Base-by-base conservation (phyloP, 441 rosid species). In the Pelargonium myrrhifolium region DNA sequence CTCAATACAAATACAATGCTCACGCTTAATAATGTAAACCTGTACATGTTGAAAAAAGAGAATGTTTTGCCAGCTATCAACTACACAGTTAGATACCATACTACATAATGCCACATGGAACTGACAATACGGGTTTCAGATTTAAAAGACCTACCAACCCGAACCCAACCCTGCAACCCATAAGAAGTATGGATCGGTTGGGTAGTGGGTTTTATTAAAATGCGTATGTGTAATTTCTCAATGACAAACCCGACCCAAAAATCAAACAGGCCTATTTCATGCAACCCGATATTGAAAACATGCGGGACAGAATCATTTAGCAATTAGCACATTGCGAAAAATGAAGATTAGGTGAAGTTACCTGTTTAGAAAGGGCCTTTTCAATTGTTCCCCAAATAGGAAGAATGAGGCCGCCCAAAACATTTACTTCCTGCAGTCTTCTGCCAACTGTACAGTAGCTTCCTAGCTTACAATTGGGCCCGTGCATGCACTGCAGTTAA, bases 381-480 rank as follows among this genome's bases (percentile, higher is more conserved):
- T 89, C 99, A 37, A 94, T 86, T 15, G 99, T 86, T 69, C 99
- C 99, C 99, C 99, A 94, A 51, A 94, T 86, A 42, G 99, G 97
- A 81, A 94, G 92, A 87, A 94, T 92, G 65, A 94, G 89, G 64
- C 99, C 99, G 66, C 99, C 99, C 77, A 94, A 84, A 77, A 94
- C 90, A 67, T 88, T 88, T 42, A 94, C 97, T 88, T 92, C 98
- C 68, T 94, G 99, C 70, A 84, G 74, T 80, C 99, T 83, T 80
- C 94, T 75, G 26, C 99, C 99, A 71, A 94, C 98, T 0, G 99
- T 92, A 82, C 99, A 94, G 76, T 76, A 94, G 75, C 76, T 87
- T 18, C 90, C 93, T 4, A 94, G 81, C 81, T 89, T 92, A 82
- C 99, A 92, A 65, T 94, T 94, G 47, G 91, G 96, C 26, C 99